Evolutionary conservation across 2,329 filamentous ascomycete species (phyloP).

Genomic region (Neonectria sp.): DNA sequence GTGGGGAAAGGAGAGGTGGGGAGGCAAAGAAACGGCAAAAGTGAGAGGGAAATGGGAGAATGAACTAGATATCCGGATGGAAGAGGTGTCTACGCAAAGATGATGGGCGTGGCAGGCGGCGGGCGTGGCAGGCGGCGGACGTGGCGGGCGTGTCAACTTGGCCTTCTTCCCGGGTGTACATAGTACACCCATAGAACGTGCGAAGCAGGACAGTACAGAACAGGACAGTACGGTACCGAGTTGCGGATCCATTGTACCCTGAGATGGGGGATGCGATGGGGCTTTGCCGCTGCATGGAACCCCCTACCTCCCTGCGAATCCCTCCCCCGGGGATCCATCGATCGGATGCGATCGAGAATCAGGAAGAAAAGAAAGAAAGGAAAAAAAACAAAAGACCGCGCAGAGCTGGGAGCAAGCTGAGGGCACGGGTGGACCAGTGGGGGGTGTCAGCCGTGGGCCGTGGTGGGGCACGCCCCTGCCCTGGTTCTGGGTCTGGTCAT

Average conservation of each 20-base stretch:
- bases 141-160: not conserved
- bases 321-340: slow-evolving; percentile 42
- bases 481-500: slow-evolving; percentile 12
- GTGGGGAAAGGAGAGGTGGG: not conserved
- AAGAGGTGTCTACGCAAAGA: slow-evolving; percentile 24
- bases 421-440: not conserved
- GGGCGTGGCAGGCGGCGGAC: slow-evolving; percentile 40
- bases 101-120: slow-evolving; percentile 47
- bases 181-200: no score
- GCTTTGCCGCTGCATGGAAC: not conserved
- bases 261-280: not conserved
- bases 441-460: not conserved
- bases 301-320: slow-evolving; percentile 34
- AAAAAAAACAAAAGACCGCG: not conserved
- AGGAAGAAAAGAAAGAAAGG: not conserved
- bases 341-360: slow-evolving; percentile 54
- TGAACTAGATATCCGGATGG: not conserved
- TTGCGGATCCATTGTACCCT: not conserved
- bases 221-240: not conserved
- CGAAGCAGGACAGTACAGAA: no score
- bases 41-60: not conserved
- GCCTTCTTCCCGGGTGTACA: not conserved
- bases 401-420: not conserved
- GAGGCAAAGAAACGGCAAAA: not conserved
- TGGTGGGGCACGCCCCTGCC: slow-evolving; percentile 31